Percentiles rank a stretch among this genome's conserved stretches.
Evolutionary conservation across 139 green algal genomes (phyloP).

Genomic region (Pycnococcus provasolii): DNA sequence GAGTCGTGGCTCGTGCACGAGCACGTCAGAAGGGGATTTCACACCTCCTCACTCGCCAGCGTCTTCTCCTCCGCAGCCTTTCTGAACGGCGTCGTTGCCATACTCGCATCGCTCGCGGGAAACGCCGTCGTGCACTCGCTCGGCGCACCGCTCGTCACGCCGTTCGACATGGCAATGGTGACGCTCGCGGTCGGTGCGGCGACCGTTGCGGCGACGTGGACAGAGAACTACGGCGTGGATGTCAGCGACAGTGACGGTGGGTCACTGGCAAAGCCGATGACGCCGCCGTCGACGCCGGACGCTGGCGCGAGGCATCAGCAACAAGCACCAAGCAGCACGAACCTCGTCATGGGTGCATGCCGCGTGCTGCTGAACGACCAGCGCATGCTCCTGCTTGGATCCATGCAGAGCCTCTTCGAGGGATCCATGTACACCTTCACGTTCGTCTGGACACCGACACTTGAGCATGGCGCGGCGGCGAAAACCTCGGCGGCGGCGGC

Average conservation of each 20-base stretch:
- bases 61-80: constrained; percentile 10
- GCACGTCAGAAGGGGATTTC: background rate
- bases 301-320: background rate
- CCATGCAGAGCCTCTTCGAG: constrained; percentile 79
- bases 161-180: constrained; percentile 8
- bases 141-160: background rate
- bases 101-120: background rate
- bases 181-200: constrained; percentile 39
- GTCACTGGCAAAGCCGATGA: background rate
- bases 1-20: constrained; percentile 15
- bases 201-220: constrained; percentile 54
- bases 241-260: background rate
- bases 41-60: background rate
- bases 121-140: constrained; percentile 10
- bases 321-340: background rate
- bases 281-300: background rate
- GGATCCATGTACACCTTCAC: constrained; percentile 87
- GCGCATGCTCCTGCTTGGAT: constrained; percentile 37
- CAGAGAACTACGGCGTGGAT: constrained; percentile 63
- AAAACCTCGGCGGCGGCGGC: background rate
- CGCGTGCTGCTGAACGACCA: background rate
- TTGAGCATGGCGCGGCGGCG: constrained; percentile 47
- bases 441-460: constrained; percentile 83
- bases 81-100: constrained; percentile 9
- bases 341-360: background rate